Evolutionary conservation across 2,329 filamentous ascomycete species (phyloP).

Genomic region (Aureobasidium vineae): DNA sequence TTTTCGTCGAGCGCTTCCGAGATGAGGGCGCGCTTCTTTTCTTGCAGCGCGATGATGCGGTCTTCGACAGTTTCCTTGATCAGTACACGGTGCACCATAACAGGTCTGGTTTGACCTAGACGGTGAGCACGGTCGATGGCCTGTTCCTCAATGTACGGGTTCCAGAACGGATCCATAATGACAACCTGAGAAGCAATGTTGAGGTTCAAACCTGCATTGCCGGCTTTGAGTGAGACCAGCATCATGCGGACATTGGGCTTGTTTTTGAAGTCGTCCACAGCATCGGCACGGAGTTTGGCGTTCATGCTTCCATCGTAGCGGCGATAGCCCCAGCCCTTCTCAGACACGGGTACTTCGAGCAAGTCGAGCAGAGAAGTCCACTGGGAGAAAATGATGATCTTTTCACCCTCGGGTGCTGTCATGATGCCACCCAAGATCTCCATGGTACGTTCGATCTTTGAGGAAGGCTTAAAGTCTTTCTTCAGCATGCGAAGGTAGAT

Average conservation of each 20-base stretch:
- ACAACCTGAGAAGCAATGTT: constrained; percentile 81
- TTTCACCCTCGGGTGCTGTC: constrained; percentile 58
- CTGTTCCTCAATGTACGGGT: constrained; percentile 89
- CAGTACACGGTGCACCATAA: constrained; percentile 77
- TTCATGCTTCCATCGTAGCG: constrained; percentile 79
- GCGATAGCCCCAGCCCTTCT: constrained; percentile 58
- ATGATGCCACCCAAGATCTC: constrained; percentile 49
- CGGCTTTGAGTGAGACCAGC: constrained; percentile 75
- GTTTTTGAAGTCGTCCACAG: constrained; percentile 66
- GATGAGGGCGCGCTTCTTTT: constrained; percentile 74
- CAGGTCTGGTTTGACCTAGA: constrained; percentile 72
- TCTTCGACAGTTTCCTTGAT: constrained; percentile 81
- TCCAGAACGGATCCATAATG: constrained; percentile 92
- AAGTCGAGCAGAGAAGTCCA: constrained; percentile 78
- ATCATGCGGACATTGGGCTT: constrained; percentile 59
- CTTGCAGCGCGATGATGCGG: constrained; percentile 74
- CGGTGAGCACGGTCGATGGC: constrained; percentile 87
- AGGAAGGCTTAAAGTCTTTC: constrained; percentile 68
- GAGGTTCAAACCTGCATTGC: constrained; percentile 83
- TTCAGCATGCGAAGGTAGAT: constrained; percentile 68
- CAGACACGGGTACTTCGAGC: constrained; percentile 67
- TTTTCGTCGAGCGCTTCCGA: constrained; percentile 76
- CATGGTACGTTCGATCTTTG: constrained; percentile 69
- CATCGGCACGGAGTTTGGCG: constrained; percentile 62
- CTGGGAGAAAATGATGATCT: constrained; percentile 79